Base-by-base conservation (phyloP, 2,329 filamentous ascomycete species). In the Trichoderma sp. region DNA sequence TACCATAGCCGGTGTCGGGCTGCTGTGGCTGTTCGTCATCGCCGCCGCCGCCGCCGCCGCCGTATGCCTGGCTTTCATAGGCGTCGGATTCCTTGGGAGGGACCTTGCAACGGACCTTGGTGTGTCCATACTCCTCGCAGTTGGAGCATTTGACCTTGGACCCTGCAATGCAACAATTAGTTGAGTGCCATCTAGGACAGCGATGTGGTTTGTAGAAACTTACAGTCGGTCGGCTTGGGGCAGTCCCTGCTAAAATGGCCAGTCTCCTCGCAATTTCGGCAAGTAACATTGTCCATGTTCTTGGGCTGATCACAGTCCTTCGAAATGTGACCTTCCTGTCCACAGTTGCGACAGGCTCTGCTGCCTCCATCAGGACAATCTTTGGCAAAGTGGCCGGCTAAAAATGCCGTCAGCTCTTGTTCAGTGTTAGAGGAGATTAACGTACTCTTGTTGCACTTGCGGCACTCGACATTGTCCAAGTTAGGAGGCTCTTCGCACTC, bases 231-330 rank as follows among this genome's bases (percentile, higher is more conserved):
- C 4, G 86, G 86, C 75, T 86, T 80, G 0, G 84, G 81, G 69
- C 87, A 91, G 54, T 91, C 88, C 44, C 81, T 82, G 63, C 86
- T 81, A 68, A 81, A 82, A 70, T 90, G 88, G 3, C 88, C 88
- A 66, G 80, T 79, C 68, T 85, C 80, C 17, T 84, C 79, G 68
- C 88, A 90, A 74, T 84, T 78, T 67, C 83, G 84, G 77, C 89
- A 92, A 10, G 78, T 83, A 3, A 87, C 85, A 12, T 67, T 71
- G 19, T 76, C 75, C 69, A 78, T 75, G 71, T 79, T 79, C 48
- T 75, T 77, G 52, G 77, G 78, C 67, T 82, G 77, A 30, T 81
- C 75, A 66, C 85, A 87, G 4, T 85, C 82, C 19, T 78, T 79
- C 67, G 79, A 75, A 50, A 81, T 78, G 67, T 90, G 88, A 5